Conservation (phyloP, 225 moss, liverwort and hornwort genomes). For the Lunularia cruciata region DNA sequence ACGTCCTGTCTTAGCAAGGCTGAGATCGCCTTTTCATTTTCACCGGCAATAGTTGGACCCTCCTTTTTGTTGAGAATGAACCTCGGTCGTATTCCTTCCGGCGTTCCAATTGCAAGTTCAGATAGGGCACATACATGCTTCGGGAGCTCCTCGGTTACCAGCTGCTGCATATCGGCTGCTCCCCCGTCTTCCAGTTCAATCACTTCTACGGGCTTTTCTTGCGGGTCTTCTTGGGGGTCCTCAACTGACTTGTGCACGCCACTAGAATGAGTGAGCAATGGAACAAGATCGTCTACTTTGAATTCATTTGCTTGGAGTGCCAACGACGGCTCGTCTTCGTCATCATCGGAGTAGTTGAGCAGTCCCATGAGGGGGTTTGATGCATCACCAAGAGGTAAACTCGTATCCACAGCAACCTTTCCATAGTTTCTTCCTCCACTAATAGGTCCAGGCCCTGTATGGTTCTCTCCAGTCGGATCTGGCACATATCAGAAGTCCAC, state of each 20-base stretch:
- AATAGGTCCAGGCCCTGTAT: not conserved
- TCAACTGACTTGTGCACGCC: no score
- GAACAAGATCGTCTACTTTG: no score
- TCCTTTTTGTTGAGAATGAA: conserved; percentile 22
- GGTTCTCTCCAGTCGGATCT: not conserved
- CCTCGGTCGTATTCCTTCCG: conserved; percentile 25
- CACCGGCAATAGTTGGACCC: not conserved
- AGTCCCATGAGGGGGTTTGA: not conserved
- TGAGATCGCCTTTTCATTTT: not conserved
- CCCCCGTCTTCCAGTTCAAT: not conserved
- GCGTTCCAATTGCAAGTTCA: not conserved
- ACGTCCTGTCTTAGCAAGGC: not conserved
- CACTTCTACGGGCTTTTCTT: not conserved
- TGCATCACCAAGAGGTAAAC: not conserved
- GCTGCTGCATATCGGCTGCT: not conserved
- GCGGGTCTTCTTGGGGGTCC: not conserved
- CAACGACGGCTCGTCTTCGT: conserved; percentile 9
- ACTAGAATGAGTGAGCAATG: no score
- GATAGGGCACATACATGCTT: not conserved
- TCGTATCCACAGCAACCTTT: not conserved
- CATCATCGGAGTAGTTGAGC: conserved; percentile 3
- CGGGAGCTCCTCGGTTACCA: not conserved
- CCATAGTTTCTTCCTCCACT: not conserved
- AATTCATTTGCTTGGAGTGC: not conserved
- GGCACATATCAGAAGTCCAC: not conserved